These are phyloP conservation scores for Phytopythium montanum DNA, from an alignment of 352 stramenopile genomes.

Conservation along the genomic window DNA sequence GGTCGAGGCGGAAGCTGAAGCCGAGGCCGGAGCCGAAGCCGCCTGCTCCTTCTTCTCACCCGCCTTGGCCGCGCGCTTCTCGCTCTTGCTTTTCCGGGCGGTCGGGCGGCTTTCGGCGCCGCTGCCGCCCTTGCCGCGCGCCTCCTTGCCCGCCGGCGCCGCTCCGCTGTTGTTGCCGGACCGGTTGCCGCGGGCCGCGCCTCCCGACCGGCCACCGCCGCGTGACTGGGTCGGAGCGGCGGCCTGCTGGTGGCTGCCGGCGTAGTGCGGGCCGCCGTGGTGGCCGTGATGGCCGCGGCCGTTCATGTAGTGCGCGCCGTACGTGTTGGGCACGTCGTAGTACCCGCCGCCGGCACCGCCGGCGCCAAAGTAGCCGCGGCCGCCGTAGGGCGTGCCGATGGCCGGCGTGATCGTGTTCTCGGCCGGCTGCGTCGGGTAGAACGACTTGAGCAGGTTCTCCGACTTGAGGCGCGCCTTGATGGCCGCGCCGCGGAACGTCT, in stretches of 20 bases:
- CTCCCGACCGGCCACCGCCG: constrained; percentile 15
- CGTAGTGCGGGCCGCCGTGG: constrained; percentile 18
- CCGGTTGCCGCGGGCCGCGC: constrained; percentile 26
- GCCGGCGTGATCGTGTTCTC: constrained; percentile 45
- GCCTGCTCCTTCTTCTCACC: constrained; percentile 14
- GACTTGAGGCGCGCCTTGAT: constrained; percentile 93
- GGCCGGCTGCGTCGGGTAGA: constrained; percentile 76
- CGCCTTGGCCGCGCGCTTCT: constrained; percentile 53
- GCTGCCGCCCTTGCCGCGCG: constrained; percentile 44
- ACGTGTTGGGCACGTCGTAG: constrained; percentile 61
- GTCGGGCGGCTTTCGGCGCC: constrained; percentile 36
- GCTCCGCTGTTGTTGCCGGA: constrained; percentile 16
- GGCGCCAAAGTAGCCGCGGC: constrained; percentile 64
- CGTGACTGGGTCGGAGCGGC: constrained; percentile 11
- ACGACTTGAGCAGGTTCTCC: constrained; percentile 91
- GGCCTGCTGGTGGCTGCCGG: constrained; percentile 27
- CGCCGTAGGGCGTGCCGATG: constrained; percentile 37
- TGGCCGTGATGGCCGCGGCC: constrained; percentile 25
- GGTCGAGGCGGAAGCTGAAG: neutral
- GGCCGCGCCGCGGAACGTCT: constrained; percentile 86
- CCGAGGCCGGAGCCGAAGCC: neutral
- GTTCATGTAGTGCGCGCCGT: constrained; percentile 23
- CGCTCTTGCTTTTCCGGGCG: constrained; percentile 55
- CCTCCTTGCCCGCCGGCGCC: constrained; percentile 33
- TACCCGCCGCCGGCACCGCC: constrained; percentile 41